Evolutionary conservation across 257 asterid species (phyloP), one percentile per base, ranked within the genome.

Genomic region (Henckelia pumila): DNA sequence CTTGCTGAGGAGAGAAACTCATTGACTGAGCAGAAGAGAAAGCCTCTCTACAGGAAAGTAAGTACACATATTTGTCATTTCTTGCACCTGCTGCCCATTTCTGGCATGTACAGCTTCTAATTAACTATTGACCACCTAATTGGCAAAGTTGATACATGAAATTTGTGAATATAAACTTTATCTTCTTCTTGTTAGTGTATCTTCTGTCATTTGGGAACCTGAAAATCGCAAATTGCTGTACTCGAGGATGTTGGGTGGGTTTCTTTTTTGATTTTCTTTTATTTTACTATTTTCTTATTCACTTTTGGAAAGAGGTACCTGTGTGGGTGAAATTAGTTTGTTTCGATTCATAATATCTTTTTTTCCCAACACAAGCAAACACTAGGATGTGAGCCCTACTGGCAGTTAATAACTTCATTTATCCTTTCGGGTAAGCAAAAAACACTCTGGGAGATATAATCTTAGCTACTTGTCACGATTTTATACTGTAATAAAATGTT

Each of bases 1-100:
- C 97, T 93, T 69, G 99, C 96, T 21, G 97, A 93, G 76, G 99
- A 93, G 80, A 86, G 99, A 78, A 94, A 94, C 83, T 65, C 88
- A 21, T 75, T 91, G 78, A 91, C 94, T 11, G 96, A 91, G 82
- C 82, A 83, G 89, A 91, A 88, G 79, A 84, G 97, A 74, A 84
- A 71, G 71, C 99, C 97, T 69, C 89, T 86, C 32, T 88, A 86
- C 69, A 74, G 99, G 68, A 94, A 86, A 80, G 98, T 89, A 80
- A 73, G 91, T 78, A 17, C 37, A 25, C 21, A n/a, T 63, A 57
- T 64, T 44, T 20, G 5, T 33, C 49, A 19, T 22, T 68, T 72
- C 24, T 26, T 44, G 50, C 59, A 63, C 44, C 20, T 5, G 53
- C 68, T 67, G 20, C 56, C 66, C 17, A 55, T 19, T 10, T 47